Base-by-base conservation (phyloP, 129 eudicot species). In the Tanacetum coccineum region DNA sequence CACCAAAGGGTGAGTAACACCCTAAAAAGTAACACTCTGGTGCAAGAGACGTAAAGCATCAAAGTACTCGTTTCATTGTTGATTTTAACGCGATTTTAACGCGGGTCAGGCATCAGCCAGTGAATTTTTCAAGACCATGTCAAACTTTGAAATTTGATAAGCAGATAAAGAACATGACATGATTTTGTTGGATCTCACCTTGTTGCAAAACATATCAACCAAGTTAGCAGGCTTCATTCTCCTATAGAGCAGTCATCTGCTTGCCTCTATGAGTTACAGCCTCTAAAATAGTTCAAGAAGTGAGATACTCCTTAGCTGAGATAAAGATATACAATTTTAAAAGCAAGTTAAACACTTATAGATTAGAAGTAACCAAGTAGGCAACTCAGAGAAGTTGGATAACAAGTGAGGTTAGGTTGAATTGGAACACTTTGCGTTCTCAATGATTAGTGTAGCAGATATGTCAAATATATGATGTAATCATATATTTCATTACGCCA, bases 161-260 rank as follows among this genome's bases (percentile, higher is more conserved):
- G 42, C 39, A 58, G 62, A 58, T 12, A 3, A 58, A 58, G 28
- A 26, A 11, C 62, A 20, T 22, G 42, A 25, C 4, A 58, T 20
- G 62, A 58, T 26, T 58, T 58, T 25, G 39, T 26, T 22, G 36
- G 42, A 58, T 26, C 40, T 25, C 28, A 58, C 62, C 62, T 58
- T 58, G 39, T 15, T 4, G 62, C 28, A 32, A 58, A 25, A 58
- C n/a, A 58, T 42, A 25, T 21, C 18, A 57, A 57, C 42, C 1
- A 28, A 3, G 63, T 58, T 58, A 0, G 39, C 18, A 58, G 26
- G 62, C 40, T 58, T 13, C n/a, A 4, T 58, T 26, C 44, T 58
- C n/a, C 44, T 28, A 26, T 11, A 13, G 40, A 32, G 40, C 40
- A 32, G 42, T 36, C 42, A 36, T 36, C 42, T 36, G 6, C 9